phyloP scores from a whole-genome alignment of 768 basidiomycete genomes.

The Mycena haematopus region DNA sequence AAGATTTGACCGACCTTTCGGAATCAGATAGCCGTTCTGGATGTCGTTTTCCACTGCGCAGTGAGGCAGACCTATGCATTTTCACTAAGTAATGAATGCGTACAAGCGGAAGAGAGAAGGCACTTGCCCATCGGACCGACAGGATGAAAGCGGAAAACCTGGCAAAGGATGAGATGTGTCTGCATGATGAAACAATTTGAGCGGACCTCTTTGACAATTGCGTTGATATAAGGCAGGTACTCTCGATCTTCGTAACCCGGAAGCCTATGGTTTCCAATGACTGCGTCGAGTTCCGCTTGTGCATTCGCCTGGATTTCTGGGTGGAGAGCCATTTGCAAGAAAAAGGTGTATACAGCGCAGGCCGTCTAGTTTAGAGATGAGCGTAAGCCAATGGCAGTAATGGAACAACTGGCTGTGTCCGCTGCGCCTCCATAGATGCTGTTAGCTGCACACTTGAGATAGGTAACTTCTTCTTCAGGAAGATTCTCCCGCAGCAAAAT shows the following conservation, averaged over 20 bases:
- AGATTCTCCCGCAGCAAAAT: slow-evolving; percentile 2
- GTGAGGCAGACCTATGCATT: slow-evolving; percentile 25
- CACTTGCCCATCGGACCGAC: slow-evolving; percentile 10
- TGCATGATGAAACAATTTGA: background rate
- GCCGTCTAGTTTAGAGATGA: slow-evolving; percentile 24
- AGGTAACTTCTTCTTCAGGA: slow-evolving; percentile 1
- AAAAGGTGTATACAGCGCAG: slow-evolving; percentile 31
- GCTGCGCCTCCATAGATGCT: slow-evolving; percentile 32
- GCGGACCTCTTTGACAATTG: slow-evolving; percentile 35
- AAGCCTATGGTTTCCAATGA: slow-evolving; percentile 36
- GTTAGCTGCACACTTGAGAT: slow-evolving; percentile 23
- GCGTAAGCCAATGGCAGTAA: too few species aligned
- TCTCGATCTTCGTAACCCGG: slow-evolving; percentile 36
- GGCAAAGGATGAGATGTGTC: background rate
- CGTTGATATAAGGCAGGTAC: slow-evolving; percentile 35
- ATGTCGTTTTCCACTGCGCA: slow-evolving; percentile 35
- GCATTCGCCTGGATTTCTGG: slow-evolving; percentile 36
- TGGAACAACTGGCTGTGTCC: slow-evolving; percentile 27
- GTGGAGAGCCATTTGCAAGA: slow-evolving; percentile 36
- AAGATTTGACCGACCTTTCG: slow-evolving; percentile 14
- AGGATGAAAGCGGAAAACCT: slow-evolving; percentile 30
- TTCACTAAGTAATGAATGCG: slow-evolving; percentile 1
- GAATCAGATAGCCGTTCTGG: slow-evolving; percentile 35
- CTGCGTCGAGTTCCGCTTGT: slow-evolving; percentile 38
- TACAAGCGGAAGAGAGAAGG: background rate